Evolutionary conservation across 768 basidiomycete species (phyloP).

Genomic region (Mycena vitilis): DNA sequence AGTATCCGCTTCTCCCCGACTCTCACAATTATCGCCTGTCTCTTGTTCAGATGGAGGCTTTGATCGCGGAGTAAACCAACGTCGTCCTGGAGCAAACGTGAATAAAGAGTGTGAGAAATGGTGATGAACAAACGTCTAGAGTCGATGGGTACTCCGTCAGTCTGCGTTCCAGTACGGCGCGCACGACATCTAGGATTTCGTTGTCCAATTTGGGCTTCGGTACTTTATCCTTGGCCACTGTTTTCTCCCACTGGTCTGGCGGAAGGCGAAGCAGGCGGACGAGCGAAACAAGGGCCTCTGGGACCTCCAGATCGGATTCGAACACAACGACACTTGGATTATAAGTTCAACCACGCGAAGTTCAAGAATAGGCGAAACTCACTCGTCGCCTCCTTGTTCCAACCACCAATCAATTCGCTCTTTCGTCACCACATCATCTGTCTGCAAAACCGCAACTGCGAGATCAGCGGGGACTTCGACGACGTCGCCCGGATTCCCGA

Average conservation of each 20-base stretch:
- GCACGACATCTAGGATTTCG: slow-evolving; percentile 58
- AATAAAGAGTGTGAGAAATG: background rate
- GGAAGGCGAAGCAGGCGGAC: slow-evolving; percentile 70
- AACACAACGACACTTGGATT: slow-evolving; percentile 67
- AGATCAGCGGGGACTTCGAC: slow-evolving; percentile 82
- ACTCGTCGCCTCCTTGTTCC: slow-evolving; percentile 93
- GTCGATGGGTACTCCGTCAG: slow-evolving; percentile 67
- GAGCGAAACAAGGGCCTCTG: slow-evolving; percentile 71
- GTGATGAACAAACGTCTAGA: slow-evolving; percentile 60
- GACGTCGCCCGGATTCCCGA: slow-evolving; percentile 84
- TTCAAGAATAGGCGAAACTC: slow-evolving; percentile 42
- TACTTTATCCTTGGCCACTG: slow-evolving; percentile 70
- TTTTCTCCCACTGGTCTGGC: slow-evolving; percentile 68
- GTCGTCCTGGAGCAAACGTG: slow-evolving; percentile 58
- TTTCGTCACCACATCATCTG: slow-evolving; percentile 44
- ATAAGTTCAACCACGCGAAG: slow-evolving; percentile 9
- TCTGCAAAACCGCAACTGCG: slow-evolving; percentile 58
- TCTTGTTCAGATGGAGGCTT: slow-evolving; percentile 57
- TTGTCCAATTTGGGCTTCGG: slow-evolving; percentile 77
- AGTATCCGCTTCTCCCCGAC: slow-evolving; percentile 85
- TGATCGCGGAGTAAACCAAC: slow-evolving; percentile 49
- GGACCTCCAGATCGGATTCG: slow-evolving; percentile 63
- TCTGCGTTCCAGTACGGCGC: slow-evolving; percentile 62
- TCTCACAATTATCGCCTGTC: slow-evolving; percentile 77
- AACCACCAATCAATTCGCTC: slow-evolving; percentile 94